phyloP scores from a whole-genome alignment of 2,329 filamentous ascomycete genomes.

The Talaromyces sp. region DNA sequence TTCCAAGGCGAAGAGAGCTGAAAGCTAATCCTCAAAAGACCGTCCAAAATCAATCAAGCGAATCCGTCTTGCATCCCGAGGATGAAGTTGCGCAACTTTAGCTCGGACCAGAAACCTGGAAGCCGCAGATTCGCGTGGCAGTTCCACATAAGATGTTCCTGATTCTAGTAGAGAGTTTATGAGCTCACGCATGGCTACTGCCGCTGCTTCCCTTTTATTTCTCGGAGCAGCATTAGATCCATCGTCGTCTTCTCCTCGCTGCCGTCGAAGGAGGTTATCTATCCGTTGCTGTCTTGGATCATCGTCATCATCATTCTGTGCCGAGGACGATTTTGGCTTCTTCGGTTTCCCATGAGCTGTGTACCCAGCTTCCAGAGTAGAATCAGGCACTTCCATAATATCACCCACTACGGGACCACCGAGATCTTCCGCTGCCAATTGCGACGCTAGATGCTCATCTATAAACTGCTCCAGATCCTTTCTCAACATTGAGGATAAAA shows the following conservation, averaged over 20 bases:
- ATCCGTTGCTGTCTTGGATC: conserved; percentile 47
- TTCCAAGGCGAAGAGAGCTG: no score
- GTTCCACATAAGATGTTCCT: conserved; percentile 47
- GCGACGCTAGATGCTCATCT: conserved; percentile 64
- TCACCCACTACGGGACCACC: conserved; percentile 80
- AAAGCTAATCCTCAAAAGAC: conserved; percentile 28
- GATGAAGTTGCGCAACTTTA: conserved; percentile 56
- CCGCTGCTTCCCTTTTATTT: conserved; percentile 49
- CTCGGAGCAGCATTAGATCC: conserved; percentile 24
- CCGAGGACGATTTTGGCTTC: conserved; percentile 28
- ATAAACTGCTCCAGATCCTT: conserved; percentile 68
- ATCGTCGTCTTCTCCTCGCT: conserved; percentile 26
- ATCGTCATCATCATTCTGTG: conserved; percentile 31
- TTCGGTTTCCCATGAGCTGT: conserved; percentile 51
- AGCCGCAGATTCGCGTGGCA: conserved; percentile 51
- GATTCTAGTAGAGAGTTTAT: conserved; percentile 48
- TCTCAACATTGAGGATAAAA: conserved; percentile 59
- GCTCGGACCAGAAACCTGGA: conserved; percentile 54
- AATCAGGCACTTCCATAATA: conserved; percentile 62
- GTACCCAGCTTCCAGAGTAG: conserved; percentile 52
- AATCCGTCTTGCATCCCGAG: conserved; percentile 51
- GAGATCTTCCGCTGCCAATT: conserved; percentile 79
- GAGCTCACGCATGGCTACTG: conserved; percentile 46
- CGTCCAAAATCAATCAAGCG: conserved; percentile 54
- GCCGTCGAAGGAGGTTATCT: conserved; percentile 47